Percentiles rank a stretch among this genome's conserved stretches.
These are phyloP conservation scores for Gastrolobium bilobum DNA, from an alignment of 306 rosid genomes.

Conservation along the genomic window DNA sequence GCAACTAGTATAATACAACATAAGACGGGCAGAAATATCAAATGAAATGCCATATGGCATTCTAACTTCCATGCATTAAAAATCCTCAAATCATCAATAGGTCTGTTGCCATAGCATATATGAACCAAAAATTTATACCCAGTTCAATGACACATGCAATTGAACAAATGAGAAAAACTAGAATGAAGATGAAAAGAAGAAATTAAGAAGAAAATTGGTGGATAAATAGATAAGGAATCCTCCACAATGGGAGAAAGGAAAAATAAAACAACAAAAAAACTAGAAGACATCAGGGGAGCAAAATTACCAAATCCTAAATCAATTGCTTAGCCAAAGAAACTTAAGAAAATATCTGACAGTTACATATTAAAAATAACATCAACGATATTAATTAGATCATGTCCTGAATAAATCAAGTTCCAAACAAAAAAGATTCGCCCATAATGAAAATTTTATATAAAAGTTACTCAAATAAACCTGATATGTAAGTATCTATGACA, in stretches of 20 bases:
- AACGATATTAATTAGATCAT: not conserved
- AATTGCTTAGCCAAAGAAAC: not conserved
- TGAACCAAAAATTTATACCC: not conserved
- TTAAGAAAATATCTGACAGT: not conserved
- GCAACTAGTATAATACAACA: not conserved
- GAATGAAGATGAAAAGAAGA: not conserved
- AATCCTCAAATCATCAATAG: slow-evolving; percentile 14
- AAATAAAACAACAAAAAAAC: not conserved
- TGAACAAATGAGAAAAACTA: slow-evolving; percentile 3
- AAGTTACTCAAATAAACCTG: not conserved
- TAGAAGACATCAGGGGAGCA: not conserved
- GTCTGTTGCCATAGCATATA: not conserved
- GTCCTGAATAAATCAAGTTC: not conserved
- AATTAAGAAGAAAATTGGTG: not conserved
- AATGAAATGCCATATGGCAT: not conserved
- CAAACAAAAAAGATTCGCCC: not conserved
- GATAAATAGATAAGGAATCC: not conserved
- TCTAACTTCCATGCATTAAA: slow-evolving; percentile 5
- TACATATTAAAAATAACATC: not conserved
- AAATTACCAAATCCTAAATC: not conserved
- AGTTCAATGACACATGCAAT: not conserved
- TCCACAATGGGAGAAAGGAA: not conserved
- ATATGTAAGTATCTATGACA: not conserved
- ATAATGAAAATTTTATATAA: not conserved
- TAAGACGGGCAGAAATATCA: not conserved